These are phyloP conservation scores for Staphylotrichum longicolle DNA, from an alignment of 495 filamentous ascomycete genomes.

Conservation along the genomic window DNA sequence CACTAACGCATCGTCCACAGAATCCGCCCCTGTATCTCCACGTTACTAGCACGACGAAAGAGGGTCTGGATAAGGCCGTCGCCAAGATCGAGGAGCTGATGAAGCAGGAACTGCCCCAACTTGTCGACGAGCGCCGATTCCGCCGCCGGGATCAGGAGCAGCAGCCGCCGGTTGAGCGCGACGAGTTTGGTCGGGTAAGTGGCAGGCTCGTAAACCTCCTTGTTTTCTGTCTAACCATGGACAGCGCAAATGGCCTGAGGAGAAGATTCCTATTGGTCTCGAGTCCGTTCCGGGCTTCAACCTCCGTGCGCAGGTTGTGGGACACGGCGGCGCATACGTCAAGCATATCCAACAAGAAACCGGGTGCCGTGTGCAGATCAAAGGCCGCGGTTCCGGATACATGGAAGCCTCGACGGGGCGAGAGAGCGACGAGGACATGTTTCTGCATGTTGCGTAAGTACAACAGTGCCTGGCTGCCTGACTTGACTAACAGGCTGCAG, in stretches of 20 bases:
- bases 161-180: slow-evolving; percentile 83
- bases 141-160: slow-evolving; percentile 84
- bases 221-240: slow-evolving; percentile 32
- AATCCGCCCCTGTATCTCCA: slow-evolving; percentile 93
- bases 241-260: slow-evolving; percentile 98
- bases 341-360: slow-evolving; percentile 97
- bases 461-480: not conserved
- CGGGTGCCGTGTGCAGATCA: slow-evolving; percentile 93
- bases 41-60: slow-evolving; percentile 88
- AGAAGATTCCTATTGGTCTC: slow-evolving; percentile 84
- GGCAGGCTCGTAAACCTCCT: not conserved
- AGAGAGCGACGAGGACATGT: slow-evolving; percentile 95
- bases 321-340: slow-evolving; percentile 87
- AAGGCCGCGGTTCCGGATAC: slow-evolving; percentile 94
- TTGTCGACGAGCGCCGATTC: slow-evolving; percentile 94
- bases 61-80: slow-evolving; percentile 85
- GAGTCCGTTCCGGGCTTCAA: slow-evolving; percentile 96
- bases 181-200: slow-evolving; percentile 88
- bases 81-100: slow-evolving; percentile 86
- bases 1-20: slow-evolving; percentile 47
- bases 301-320: slow-evolving; percentile 89
- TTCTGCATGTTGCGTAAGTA: slow-evolving; percentile 86
- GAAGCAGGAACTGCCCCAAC: slow-evolving; percentile 91
- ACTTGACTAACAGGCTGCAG: slow-evolving; percentile 50
- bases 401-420: slow-evolving; percentile 76